These are phyloP conservation scores for Lupinus albus DNA, from an alignment of 306 rosid species.

Conservation along the genomic window DNA sequence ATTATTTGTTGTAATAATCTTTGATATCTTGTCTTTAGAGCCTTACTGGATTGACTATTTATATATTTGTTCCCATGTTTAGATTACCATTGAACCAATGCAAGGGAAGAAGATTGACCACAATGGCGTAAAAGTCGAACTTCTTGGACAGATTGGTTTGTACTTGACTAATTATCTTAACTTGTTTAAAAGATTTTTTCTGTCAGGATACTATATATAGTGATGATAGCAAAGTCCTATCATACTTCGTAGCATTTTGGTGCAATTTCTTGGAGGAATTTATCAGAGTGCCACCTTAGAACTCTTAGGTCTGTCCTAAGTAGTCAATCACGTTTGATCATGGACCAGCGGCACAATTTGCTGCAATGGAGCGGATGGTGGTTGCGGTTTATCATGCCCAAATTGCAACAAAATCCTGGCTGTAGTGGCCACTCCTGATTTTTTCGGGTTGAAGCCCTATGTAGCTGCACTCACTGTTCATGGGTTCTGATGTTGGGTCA, in stretches of 20 bases:
- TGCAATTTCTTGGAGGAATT: not conserved
- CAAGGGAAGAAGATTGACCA: constrained; percentile 97
- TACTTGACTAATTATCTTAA: constrained; percentile 32
- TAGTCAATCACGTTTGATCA: no score
- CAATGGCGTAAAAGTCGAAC: constrained; percentile 95
- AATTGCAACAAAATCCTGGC: no score
- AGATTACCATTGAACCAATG: constrained; percentile 86
- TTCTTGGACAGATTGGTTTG: constrained; percentile 95
- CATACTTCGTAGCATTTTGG: not conserved
- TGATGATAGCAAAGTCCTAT: not conserved
- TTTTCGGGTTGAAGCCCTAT: no score
- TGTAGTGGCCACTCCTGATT: no score
- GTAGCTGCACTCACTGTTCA: no score
- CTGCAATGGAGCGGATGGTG: no score
- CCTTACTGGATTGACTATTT: constrained; percentile 14
- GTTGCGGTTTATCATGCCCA: no score
- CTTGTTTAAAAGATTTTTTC: constrained; percentile 10
- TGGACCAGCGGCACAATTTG: no score
- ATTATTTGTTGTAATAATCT: constrained; percentile 15
- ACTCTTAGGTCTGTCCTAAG: not conserved
- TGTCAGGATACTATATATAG: not conserved
- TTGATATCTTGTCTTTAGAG: constrained; percentile 16
- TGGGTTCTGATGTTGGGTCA: no score
- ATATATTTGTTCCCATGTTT: constrained; percentile 38
- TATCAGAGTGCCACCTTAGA: not conserved